phyloP scores from a whole-genome alignment of 129 eudicot species.

The Helichrysum umbraculigerum region DNA sequence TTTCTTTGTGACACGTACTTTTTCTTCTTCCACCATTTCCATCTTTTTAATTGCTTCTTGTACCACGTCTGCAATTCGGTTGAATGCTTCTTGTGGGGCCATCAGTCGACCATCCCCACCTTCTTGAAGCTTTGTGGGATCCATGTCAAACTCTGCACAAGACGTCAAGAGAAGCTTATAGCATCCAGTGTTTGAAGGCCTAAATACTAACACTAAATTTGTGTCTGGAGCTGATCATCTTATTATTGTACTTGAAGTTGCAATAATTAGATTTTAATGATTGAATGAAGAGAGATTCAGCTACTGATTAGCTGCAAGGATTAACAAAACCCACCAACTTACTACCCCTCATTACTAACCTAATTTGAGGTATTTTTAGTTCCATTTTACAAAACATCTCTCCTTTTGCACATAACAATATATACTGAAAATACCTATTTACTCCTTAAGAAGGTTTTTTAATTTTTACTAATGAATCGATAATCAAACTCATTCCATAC shows the following conservation, averaged over 20 bases:
- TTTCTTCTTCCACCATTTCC: conserved; percentile 90
- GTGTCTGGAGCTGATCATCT: conserved; percentile 4
- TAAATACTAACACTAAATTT: background rate
- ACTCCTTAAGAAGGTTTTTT: background rate
- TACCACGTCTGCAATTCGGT: conserved; percentile 75
- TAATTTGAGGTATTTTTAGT: background rate
- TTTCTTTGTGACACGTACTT: conserved; percentile 65
- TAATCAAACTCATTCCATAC: conserved; percentile 2
- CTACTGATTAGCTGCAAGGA: background rate
- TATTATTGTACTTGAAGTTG: background rate
- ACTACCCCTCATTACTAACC: background rate
- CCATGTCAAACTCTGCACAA: conserved; percentile 61
- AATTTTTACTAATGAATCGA: background rate
- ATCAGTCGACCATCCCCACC: conserved; percentile 54
- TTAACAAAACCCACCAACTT: background rate
- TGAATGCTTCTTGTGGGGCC: conserved; percentile 87
- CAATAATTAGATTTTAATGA: background rate
- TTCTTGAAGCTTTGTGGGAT: conserved; percentile 60
- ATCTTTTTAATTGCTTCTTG: conserved; percentile 82
- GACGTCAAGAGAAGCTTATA: background rate
- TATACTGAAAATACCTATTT: too few species aligned
- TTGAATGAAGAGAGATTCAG: background rate
- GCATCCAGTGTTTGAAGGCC: background rate
- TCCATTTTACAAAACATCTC: background rate
- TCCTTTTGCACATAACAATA: background rate